Base-by-base conservation (phyloP, 441 rosid genomes). In the Gossypium schwendimanii region DNA sequence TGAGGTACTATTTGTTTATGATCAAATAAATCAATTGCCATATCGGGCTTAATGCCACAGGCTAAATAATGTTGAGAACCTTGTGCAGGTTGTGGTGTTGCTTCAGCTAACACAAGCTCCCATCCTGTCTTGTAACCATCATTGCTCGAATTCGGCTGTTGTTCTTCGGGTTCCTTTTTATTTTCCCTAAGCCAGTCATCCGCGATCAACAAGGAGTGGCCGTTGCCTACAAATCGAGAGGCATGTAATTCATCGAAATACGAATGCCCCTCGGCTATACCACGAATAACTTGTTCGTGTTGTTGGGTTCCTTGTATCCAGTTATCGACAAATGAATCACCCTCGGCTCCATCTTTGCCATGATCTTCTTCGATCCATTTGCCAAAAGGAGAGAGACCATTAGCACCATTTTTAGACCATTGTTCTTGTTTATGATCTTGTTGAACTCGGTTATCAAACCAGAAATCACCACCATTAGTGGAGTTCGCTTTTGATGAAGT, bases 61-160 rank as follows among this genome's bases (percentile, higher is more conserved):
- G 50, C 11, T 63, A 55, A 62, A 14, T 63, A 62, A 14, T 63
- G 49, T 4, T 61, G 21, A 26, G 17, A 73, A 26, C 41, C 72
- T 74, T 80, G 74, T 59, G 33, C 31, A 65, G 68, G 76, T 68
- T 50, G 79, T 21, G 28, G 59, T 36, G 83, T 77, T 7, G 75
- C 71, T 78, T 78, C 88, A 33, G 73, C 83, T 44, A 87, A 49
- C 69, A 76, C 91, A 70, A 82, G 76, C 78, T 87, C 91, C 98
- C 95, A 88, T n/a, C 81, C 55, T 39, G 53, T 65, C 58, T 28
- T 26, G 18, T 18, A 41, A 4, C 20, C 21, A 55, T 36, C 60
- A 33, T 33, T 33, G 45, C 50, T 24, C 1, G 17, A 50, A 49
- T 73, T 26, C 18, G 64, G 81, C 23, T 75, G 76, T 68, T 70